Conservation (phyloP, 768 basidiomycete species). For the Pleurotus salmoneostramineus region DNA sequence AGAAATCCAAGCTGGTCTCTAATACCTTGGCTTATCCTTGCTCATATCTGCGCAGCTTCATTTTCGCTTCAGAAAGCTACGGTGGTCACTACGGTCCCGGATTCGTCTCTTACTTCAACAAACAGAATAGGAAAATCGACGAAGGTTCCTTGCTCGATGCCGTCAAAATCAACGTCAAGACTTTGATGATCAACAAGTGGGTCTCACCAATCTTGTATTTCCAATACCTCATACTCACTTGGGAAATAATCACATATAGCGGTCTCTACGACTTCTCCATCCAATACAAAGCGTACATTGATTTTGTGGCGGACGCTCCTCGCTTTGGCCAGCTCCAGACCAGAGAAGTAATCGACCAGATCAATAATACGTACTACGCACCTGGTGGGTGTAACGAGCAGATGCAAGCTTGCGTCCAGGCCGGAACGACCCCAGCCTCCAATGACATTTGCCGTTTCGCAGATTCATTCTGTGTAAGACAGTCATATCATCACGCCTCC, state of each 20-base stretch:
- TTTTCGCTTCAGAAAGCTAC: constrained; percentile 64
- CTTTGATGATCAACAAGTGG: constrained; percentile 66
- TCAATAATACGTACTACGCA: constrained; percentile 45
- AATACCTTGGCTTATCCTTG: neutral
- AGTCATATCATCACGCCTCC: constrained; percentile 12
- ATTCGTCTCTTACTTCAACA: constrained; percentile 61
- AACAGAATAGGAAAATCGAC: constrained; percentile 53
- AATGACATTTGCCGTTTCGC: constrained; percentile 47
- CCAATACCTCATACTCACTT: neutral
- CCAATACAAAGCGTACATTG: constrained; percentile 57
- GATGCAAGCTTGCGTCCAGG: constrained; percentile 52
- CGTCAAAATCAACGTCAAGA: constrained; percentile 43
- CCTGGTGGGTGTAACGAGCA: constrained; percentile 50
- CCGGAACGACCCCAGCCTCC: constrained; percentile 39
- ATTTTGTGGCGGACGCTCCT: constrained; percentile 58
- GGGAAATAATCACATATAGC: constrained; percentile 23
- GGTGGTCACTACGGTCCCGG: constrained; percentile 66
- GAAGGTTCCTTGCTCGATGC: constrained; percentile 42
- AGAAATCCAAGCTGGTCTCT: constrained; percentile 11
- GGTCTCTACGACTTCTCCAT: constrained; percentile 66
- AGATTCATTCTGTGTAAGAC: constrained; percentile 49
- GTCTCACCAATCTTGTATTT: constrained; percentile 5
- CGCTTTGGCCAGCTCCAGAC: constrained; percentile 63
- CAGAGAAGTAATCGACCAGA: constrained; percentile 34
- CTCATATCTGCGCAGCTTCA: constrained; percentile 36